Evolutionary conservation across 352 stramenopile species (phyloP).

Genomic region (Phytophthora ohioensis): DNA sequence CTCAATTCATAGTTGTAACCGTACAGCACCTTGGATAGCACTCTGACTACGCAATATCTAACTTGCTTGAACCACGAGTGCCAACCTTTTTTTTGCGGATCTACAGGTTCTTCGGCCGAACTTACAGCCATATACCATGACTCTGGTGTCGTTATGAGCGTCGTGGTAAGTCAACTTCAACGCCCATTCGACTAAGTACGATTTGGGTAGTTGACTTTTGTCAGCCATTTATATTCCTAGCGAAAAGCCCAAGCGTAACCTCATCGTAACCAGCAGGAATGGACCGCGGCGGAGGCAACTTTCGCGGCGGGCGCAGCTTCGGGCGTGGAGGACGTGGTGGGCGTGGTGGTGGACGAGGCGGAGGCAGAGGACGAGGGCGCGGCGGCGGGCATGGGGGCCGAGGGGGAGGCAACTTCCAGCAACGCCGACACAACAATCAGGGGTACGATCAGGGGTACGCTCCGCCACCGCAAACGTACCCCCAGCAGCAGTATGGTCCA

Average conservation of each 20-base stretch:
- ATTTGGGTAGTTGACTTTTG: background rate
- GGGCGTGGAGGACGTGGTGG: conserved; percentile 29
- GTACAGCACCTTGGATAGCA: no score
- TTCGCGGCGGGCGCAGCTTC: conserved; percentile 41
- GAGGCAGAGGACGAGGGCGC: conserved; percentile 46
- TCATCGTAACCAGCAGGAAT: conserved; percentile 24
- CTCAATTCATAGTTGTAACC: no score
- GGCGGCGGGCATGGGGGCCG: conserved; percentile 35
- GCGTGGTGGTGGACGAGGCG: conserved; percentile 16
- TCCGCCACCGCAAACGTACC: conserved; percentile 23
- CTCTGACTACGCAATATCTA: no score
- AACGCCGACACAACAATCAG: conserved; percentile 23
- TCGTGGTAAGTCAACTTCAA: no score
- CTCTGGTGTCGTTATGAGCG: no score
- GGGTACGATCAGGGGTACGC: conserved; percentile 22
- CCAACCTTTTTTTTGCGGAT: no score
- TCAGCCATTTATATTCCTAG: background rate
- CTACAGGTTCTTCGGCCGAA: no score
- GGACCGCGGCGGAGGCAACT: conserved; percentile 40
- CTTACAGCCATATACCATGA: no score
- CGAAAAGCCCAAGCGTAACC: no score
- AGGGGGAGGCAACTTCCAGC: conserved; percentile 26
- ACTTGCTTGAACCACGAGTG: no score
- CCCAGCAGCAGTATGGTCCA: background rate
- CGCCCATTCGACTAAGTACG: background rate